Evolutionary conservation across 441 rosid genomes (phyloP).

Genomic region (Aquilaria agallochum): DNA sequence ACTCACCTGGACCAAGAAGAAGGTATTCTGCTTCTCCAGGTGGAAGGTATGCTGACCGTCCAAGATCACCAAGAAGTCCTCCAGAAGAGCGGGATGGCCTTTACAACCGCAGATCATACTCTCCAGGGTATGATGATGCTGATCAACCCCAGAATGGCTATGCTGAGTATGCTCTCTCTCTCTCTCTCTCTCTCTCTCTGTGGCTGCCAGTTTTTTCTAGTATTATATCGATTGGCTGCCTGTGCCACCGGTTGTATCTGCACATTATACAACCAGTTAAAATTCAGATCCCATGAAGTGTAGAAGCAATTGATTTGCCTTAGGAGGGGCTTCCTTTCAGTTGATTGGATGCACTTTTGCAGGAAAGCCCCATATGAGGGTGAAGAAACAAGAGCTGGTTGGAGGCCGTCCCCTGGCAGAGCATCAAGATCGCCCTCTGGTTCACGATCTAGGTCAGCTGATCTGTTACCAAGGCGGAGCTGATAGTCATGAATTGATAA

Average conservation of each 20-base stretch:
- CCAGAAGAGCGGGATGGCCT: conserved; percentile 56
- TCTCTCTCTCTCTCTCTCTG: too few species aligned
- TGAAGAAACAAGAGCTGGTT: conserved; percentile 42
- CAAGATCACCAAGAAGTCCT: conserved; percentile 70
- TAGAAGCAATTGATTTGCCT: too few species aligned
- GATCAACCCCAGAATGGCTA: conserved; percentile 40
- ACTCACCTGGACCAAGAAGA: conserved; percentile 72
- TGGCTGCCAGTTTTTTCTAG: background rate
- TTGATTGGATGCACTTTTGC: conserved; percentile 8
- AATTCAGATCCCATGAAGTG: too few species aligned
- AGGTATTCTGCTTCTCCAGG: conserved; percentile 72
- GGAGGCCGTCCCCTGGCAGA: conserved; percentile 42
- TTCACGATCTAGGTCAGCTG: conserved; percentile 79
- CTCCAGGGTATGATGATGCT: conserved; percentile 52
- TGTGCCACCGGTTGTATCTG: background rate
- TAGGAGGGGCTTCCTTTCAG: background rate
- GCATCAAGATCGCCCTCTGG: conserved; percentile 79
- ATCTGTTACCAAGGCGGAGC: conserved; percentile 41
- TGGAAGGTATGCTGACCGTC: conserved; percentile 56
- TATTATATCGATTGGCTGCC: background rate
- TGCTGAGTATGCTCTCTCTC: conserved; percentile 28
- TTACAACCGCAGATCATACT: conserved; percentile 51
- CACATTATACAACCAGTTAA: too few species aligned
- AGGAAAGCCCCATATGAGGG: conserved; percentile 51
- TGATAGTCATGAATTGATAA: conserved; percentile 12